A percentile compares a stretch with the other conserved stretches of the same genome.
These are phyloP conservation scores for Candida labiduridarum DNA, from an alignment of 1,139 yeast genomes.

Conservation along the genomic window DNA sequence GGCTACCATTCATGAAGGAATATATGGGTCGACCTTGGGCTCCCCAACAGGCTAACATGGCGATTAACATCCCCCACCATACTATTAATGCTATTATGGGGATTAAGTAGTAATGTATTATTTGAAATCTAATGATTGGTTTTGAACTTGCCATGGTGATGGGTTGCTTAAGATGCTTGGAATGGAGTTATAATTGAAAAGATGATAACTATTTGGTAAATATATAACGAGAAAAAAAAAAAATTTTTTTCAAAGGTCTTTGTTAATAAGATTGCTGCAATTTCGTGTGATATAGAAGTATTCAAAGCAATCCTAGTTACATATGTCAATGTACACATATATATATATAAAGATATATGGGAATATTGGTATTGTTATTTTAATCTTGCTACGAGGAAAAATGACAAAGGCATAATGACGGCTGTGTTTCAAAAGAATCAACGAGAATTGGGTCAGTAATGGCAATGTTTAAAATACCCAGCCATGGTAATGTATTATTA, in stretches of 20 bases:
- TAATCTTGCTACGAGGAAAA: background rate
- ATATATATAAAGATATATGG: background rate
- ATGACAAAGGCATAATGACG: background rate
- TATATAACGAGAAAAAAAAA: background rate
- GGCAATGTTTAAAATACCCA: background rate
- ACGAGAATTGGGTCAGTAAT: background rate
- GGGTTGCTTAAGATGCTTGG: background rate
- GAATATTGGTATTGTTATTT: background rate
- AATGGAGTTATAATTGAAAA: background rate
- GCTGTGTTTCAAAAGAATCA: background rate
- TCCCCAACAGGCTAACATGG: conserved; percentile 56
- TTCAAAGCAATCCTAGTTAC: too few relatives aligned
- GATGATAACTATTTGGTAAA: background rate
- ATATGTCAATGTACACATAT: background rate
- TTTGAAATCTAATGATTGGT: conserved; percentile 26
- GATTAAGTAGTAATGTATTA: conserved; percentile 37
- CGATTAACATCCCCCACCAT: conserved; percentile 49
- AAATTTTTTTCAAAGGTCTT: background rate
- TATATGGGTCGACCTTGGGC: conserved; percentile 78
- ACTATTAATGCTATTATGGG: conserved; percentile 33
- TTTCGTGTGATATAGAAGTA: too few relatives aligned
- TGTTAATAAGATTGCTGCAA: too few relatives aligned
- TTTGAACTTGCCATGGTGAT: conserved; percentile 5
- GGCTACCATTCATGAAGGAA: conserved; percentile 47
- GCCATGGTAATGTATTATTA: too few relatives aligned